Conservation (phyloP, 2,329 filamentous ascomycete genomes). For the Aureobasidium sp. region DNA sequence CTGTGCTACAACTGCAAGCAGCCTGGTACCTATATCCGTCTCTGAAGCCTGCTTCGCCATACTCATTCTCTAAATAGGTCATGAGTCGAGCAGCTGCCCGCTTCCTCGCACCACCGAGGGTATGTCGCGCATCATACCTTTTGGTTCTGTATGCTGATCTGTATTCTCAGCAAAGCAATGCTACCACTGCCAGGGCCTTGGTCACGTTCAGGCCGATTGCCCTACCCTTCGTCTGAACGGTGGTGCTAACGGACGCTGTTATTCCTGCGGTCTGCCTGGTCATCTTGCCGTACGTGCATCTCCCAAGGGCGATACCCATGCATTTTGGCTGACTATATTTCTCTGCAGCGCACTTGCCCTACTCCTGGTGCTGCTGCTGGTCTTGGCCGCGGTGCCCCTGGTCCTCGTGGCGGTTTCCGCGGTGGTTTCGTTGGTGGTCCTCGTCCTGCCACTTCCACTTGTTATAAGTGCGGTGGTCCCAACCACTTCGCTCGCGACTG, state of each 20-base stretch:
- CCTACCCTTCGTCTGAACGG: constrained; percentile 88
- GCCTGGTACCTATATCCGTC: constrained; percentile 50
- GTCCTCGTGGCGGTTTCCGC: constrained; percentile 43
- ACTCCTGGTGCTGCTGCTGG: constrained; percentile 63
- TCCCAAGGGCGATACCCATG: neutral
- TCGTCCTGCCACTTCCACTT: constrained; percentile 57
- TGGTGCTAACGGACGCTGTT: constrained; percentile 80
- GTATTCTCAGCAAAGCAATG: constrained; percentile 79
- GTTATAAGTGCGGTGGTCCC: constrained; percentile 70
- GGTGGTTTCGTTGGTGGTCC: constrained; percentile 64
- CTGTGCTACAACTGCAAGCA: constrained; percentile 99
- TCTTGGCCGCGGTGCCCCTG: constrained; percentile 51
- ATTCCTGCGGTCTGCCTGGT: constrained; percentile 88
- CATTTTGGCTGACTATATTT: neutral
- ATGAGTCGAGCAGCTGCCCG: constrained; percentile 97
- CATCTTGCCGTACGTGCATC: constrained; percentile 70
- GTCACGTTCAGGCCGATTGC: constrained; percentile 98
- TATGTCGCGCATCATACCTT: constrained; percentile 37
- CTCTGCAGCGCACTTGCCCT: constrained; percentile 67
- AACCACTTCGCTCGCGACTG: constrained; percentile 99
- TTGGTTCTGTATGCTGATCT: constrained; percentile 1
- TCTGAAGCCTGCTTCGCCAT: constrained; percentile 17
- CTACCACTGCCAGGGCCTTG: constrained; percentile 98
- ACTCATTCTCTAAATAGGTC: constrained; percentile 48
- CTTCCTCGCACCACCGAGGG: constrained; percentile 91